Percentiles rank a stretch among this genome's conserved stretches.
Evolutionary conservation across 768 basidiomycete species (phyloP).

Genomic region (Lactarius indigo): DNA sequence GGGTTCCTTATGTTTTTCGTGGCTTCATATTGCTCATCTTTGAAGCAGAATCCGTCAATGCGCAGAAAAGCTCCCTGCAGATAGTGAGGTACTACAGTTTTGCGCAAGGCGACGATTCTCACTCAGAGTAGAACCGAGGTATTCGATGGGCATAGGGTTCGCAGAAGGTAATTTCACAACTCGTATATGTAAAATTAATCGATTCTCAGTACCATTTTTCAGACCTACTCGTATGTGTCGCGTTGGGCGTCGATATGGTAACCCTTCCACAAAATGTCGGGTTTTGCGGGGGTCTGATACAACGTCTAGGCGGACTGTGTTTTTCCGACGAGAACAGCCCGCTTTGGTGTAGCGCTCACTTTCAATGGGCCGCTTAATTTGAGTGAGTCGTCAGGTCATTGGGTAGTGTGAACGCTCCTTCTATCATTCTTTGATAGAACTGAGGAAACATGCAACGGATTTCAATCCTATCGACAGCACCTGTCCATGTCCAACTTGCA

Average conservation of each 20-base stretch:
- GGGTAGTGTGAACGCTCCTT: not conserved
- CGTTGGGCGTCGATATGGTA: slow-evolving; percentile 92
- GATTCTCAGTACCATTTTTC: not conserved
- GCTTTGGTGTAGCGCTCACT: slow-evolving; percentile 88
- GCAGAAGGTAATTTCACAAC: slow-evolving; percentile 62
- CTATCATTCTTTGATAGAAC: slow-evolving; percentile 37
- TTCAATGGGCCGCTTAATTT: slow-evolving; percentile 79
- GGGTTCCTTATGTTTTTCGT: slow-evolving; percentile 28
- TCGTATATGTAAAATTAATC: not conserved
- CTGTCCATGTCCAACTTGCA: slow-evolving; percentile 88
- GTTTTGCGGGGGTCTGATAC: not conserved
- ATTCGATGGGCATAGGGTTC: slow-evolving; percentile 91
- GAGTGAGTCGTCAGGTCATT: slow-evolving; percentile 42
- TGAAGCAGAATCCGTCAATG: slow-evolving; percentile 74
- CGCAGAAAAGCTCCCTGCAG: slow-evolving; percentile 69
- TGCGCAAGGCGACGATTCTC: slow-evolving; percentile 5
- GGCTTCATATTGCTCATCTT: slow-evolving; percentile 20
- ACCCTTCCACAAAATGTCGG: slow-evolving; percentile 24
- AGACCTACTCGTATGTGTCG: slow-evolving; percentile 86
- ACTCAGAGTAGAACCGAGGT: slow-evolving; percentile 63
- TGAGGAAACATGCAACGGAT: slow-evolving; percentile 68
- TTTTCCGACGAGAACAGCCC: slow-evolving; percentile 87
- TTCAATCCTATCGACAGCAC: slow-evolving; percentile 66
- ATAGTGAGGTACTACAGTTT: slow-evolving; percentile 49
- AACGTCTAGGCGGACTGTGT: slow-evolving; percentile 78